Percentiles rank a stretch among this genome's conserved stretches.
phyloP scores from a whole-genome alignment of 2,329 filamentous ascomycete species.

The Fusarium irregulare region DNA sequence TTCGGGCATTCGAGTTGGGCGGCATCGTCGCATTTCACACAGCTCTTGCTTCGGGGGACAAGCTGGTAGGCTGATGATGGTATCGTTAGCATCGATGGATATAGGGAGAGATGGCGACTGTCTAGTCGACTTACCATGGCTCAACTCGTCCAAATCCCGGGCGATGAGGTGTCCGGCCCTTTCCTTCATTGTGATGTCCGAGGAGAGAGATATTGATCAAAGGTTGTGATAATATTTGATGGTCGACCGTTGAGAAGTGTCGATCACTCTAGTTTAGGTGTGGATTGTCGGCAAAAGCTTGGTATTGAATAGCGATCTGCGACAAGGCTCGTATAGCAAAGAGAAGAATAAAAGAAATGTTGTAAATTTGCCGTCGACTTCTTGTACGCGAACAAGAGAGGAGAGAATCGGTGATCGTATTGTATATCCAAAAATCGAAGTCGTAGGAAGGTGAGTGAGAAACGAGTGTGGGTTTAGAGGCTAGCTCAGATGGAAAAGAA shows the following conservation, averaged over 20 bases:
- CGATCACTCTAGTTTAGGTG: conserved; percentile 40
- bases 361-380: conserved; percentile 8
- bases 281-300: conserved; percentile 25
- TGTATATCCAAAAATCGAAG: conserved; percentile 18
- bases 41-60: conserved; percentile 55
- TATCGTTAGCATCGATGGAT: conserved; percentile 20
- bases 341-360: conserved; percentile 7
- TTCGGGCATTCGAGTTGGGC: conserved; percentile 58
- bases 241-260: conserved; percentile 23
- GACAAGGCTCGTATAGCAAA: conserved; percentile 14
- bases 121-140: conserved; percentile 44
- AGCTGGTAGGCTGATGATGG: conserved; percentile 51
- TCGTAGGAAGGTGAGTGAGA: conserved; percentile 34
- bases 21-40: conserved; percentile 59
- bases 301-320: conserved; percentile 24
- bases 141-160: conserved; percentile 49
- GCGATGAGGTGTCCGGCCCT: conserved; percentile 37
- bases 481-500: conserved; percentile 56
- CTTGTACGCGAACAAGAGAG: conserved; percentile 4
- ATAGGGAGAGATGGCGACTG: not conserved
- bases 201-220: conserved; percentile 3
- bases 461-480: conserved; percentile 60
- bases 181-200: conserved; percentile 41
- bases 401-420: not conserved
- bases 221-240: conserved; percentile 17